Evolutionary conservation across 2,329 filamentous ascomycete genomes (phyloP), one percentile per base, ranked within the genome.

Genomic region (Gaeumannomyces sp.): DNA sequence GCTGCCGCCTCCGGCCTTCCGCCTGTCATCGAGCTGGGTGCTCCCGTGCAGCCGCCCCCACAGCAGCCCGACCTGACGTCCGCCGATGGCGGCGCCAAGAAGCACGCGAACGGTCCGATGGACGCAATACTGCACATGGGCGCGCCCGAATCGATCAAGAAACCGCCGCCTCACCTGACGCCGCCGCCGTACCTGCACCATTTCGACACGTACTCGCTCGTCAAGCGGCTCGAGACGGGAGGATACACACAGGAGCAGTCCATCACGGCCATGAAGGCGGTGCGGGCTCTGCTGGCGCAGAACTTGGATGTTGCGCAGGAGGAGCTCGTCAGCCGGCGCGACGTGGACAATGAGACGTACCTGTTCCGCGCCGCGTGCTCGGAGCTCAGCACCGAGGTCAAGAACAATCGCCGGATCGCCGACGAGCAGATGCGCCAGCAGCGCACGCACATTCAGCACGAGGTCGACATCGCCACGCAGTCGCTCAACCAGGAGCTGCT

Each of bases 291-390:
- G 62, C 79, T 99, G 19, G 87, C 89, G 13, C 81, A 88, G 27
- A 96, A 98, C 73, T 82, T 98, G 65, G 88, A 92, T 65, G 80
- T 93, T 19, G 95, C 95, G 60, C 89, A 90, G 72, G 83, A 87
- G 61, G 90, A 88, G 3, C 81, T 98, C 11, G 91, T 97, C 14
- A 92, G 89, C 75, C 97, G 97, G 76, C 92, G 89, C 59, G 92
- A 97, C 71, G 90, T 97, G 53, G 94, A 98, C 74, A 99, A 98
- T 75, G 91, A 97, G 76, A 89, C 89, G 10, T 99, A 99, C 74
- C 83, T 99, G 14, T 99, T 99, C 80, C 86, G 90, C 64, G 95
- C 95, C 2, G 95, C 95, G 2, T 97, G 94, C 75, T 93, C 91
- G 3, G 95, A 99, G 78, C 84, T 99, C 45, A 87, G 88, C 70